Evolutionary conservation across 2,329 filamentous ascomycete genomes (phyloP), one percentile per base, ranked within the genome.

Genomic region (Bipolaris victoriae): DNA sequence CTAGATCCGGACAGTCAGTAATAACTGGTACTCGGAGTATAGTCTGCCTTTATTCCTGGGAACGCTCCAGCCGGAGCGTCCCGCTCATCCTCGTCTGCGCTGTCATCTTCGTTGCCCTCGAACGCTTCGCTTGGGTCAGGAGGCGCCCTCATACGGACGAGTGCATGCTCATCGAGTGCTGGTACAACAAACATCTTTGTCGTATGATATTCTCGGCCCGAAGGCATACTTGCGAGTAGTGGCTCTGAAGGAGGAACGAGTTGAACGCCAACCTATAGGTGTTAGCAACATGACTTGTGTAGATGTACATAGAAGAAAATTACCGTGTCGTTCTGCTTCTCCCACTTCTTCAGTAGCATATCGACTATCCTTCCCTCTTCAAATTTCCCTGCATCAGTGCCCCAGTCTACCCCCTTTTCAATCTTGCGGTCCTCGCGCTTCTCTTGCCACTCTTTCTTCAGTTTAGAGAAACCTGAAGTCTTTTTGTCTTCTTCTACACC

Each of bases 321-420:
- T 78, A 96, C 91, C 16, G 91, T 96, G 76, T 97, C 92, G 71
- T 99, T 99, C 77, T 92, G 87, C 78, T 92, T 95, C 60, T 86
- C 87, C 94, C 95, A 97, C 74, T 97, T 97, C 36, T 82, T 84
- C 67, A 96, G 86, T 33, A 99, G 79, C 87, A 95, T 91, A 67
- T 95, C 90, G 49, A 97, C 82, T 2, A 98, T 89, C 53, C 92
- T 84, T 1, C 84, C 87, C 77, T 99, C 95, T 74, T 98, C 95
- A 16, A 91, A 78, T 67, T 86, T 88, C 1, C 95, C 94, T 0
- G 89, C 94, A 77, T 97, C 93, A 44, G 88, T 81, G 0, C 93
- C 93, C 91, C 91, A 95, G 26, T 79, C 78, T 3, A 76, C 79
- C 44, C 86, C 89, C 71, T 86, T 92, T 65, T 94, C 91, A 24